phyloP scores from a whole-genome alignment of 495 filamentous ascomycete species.

The Xanthoparmelia taractica region DNA sequence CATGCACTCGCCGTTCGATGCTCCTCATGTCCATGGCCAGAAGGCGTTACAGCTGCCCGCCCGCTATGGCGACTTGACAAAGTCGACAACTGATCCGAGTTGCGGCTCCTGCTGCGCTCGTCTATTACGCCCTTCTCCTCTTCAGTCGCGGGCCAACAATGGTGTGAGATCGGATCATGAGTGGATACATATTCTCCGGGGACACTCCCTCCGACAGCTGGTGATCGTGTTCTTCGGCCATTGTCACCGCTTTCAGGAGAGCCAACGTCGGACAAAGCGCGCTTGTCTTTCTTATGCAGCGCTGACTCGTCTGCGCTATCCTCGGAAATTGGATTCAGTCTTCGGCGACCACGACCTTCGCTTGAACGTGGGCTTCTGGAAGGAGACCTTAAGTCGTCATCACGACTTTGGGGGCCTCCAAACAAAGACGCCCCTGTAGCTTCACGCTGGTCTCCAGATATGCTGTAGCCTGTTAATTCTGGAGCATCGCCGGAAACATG shows the following conservation, averaged over 20 bases:
- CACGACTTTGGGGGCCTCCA: slow-evolving; percentile 24
- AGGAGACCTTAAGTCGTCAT: slow-evolving; percentile 18
- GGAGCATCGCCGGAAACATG: background rate
- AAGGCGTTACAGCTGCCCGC: slow-evolving; percentile 31
- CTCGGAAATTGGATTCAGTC: slow-evolving; percentile 37
- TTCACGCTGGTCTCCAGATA: background rate
- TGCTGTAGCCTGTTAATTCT: background rate
- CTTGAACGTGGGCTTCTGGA: slow-evolving; percentile 17
- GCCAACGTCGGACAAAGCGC: slow-evolving; percentile 28
- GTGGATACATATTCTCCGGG: slow-evolving; percentile 35
- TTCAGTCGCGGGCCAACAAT: slow-evolving; percentile 45
- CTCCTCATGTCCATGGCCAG: slow-evolving; percentile 26
- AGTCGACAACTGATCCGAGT: slow-evolving; percentile 20
- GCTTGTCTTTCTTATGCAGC: slow-evolving; percentile 32
- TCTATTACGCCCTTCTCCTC: slow-evolving; percentile 35
- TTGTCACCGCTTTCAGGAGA: slow-evolving; percentile 32
- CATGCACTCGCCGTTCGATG: slow-evolving; percentile 33
- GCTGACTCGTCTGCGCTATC: slow-evolving; percentile 32
- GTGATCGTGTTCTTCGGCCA: slow-evolving; percentile 16
- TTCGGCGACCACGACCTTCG: slow-evolving; percentile 22
- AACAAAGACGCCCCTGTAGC: slow-evolving; percentile 25
- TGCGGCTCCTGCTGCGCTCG: slow-evolving; percentile 28
- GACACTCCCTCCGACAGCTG: slow-evolving; percentile 3
- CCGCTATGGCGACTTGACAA: slow-evolving; percentile 28
- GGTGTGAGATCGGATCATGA: slow-evolving; percentile 44